These are phyloP conservation scores for Cyclotella atomus DNA, from an alignment of 108 stramenopile genomes.

Conservation along the genomic window DNA sequence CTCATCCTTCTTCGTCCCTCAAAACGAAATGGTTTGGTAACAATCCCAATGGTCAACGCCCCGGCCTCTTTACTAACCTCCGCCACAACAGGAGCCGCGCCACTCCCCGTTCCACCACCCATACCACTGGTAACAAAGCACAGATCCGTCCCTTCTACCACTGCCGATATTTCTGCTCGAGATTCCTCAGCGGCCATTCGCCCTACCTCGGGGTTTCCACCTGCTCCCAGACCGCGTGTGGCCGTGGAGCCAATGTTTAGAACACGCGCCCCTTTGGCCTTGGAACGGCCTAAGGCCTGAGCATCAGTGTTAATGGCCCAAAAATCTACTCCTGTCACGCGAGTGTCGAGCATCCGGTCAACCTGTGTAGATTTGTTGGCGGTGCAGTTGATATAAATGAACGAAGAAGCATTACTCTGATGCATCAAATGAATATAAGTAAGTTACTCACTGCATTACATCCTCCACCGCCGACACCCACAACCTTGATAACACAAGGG, in stretches of 20 bases:
- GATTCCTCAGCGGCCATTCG: slow-evolving; percentile 84
- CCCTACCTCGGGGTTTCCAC: slow-evolving; percentile 86
- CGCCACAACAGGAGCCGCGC: slow-evolving; percentile 86
- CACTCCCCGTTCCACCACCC: slow-evolving; percentile 91
- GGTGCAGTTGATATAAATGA: not conserved
- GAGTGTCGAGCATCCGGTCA: slow-evolving; percentile 88
- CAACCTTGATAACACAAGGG: slow-evolving; percentile 78
- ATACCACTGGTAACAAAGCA: slow-evolving; percentile 90
- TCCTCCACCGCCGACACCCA: slow-evolving; percentile 81
- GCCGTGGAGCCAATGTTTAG: slow-evolving; percentile 79
- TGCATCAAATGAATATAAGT: not conserved
- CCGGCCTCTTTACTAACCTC: slow-evolving; percentile 76
- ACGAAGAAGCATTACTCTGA: not conserved
- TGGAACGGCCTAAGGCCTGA: slow-evolving; percentile 73
- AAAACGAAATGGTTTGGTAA: slow-evolving; percentile 90
- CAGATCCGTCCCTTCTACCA: slow-evolving; percentile 84
- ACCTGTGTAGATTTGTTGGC: slow-evolving; percentile 27
- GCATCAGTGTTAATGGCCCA: slow-evolving; percentile 93
- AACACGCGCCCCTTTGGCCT: slow-evolving; percentile 57
- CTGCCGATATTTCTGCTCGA: slow-evolving; percentile 62
- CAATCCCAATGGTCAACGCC: slow-evolving; percentile 78
- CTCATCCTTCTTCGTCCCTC: slow-evolving; percentile 86
- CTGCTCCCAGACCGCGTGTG: slow-evolving; percentile 89
- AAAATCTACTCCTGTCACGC: slow-evolving; percentile 85
- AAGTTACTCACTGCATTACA: slow-evolving; percentile 54